Conservation (phyloP, 1,284 basidiomycete species). For the Clitocybe nebularis region DNA sequence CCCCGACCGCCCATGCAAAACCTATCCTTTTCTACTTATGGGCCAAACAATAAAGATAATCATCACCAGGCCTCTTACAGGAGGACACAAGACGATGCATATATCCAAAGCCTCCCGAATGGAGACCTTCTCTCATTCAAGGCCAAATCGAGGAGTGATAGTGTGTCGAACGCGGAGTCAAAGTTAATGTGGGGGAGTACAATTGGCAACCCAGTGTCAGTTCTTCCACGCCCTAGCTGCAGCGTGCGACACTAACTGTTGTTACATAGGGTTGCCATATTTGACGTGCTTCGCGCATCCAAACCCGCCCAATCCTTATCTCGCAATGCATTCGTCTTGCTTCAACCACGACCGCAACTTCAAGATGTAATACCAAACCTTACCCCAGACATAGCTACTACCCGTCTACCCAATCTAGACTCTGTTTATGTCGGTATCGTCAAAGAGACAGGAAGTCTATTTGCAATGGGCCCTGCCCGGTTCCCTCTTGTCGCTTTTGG, state of each 20-base stretch:
- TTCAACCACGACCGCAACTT: conserved; percentile 72
- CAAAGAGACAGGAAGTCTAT: conserved; percentile 68
- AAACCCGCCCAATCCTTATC: conserved; percentile 30
- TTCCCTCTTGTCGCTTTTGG: conserved; percentile 77
- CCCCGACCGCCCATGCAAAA: conserved; percentile 60
- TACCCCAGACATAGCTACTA: conserved; percentile 25
- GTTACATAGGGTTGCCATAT: conserved; percentile 63
- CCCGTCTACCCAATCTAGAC: conserved; percentile 43
- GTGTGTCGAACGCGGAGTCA: conserved; percentile 18
- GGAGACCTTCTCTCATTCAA: conserved; percentile 76
- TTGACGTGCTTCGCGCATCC: conserved; percentile 59
- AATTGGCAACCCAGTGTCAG: conserved; percentile 59
- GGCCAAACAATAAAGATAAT: conserved; percentile 77
- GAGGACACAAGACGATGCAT: conserved; percentile 68
- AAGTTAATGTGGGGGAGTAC: no score
- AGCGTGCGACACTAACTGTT: neutral
- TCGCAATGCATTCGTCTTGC: conserved; percentile 64
- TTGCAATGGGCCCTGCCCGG: conserved; percentile 69
- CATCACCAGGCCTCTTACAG: conserved; percentile 62
- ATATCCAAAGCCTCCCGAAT: conserved; percentile 74
- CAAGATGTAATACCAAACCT: conserved; percentile 58
- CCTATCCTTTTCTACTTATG: conserved; percentile 79
- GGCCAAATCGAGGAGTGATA: conserved; percentile 23
- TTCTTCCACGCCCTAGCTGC: conserved; percentile 3
- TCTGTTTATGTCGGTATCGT: conserved; percentile 74